Percentiles rank a stretch among this genome's conserved stretches.
These are phyloP conservation scores for Nicotiana rustica DNA, from an alignment of 305 asterid genomes.

Conservation along the genomic window DNA sequence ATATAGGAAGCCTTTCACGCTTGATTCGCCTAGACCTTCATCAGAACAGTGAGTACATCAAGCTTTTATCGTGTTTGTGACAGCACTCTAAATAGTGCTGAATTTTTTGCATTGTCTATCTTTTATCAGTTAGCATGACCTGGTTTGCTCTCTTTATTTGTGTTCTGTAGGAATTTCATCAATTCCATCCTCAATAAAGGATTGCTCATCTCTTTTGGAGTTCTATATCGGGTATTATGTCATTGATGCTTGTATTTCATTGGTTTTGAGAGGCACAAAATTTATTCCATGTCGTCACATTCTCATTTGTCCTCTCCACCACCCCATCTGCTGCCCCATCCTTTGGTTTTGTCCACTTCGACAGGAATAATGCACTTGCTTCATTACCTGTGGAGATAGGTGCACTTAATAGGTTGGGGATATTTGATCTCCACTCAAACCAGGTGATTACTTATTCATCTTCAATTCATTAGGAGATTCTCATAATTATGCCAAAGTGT, in stretches of 20 bases:
- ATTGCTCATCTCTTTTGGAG: slow-evolving; percentile 85
- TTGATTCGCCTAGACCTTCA: slow-evolving; percentile 89
- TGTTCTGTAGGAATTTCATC: slow-evolving; percentile 77
- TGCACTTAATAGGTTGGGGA: slow-evolving; percentile 74
- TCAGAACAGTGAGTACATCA: slow-evolving; percentile 81
- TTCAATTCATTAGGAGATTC: slow-evolving; percentile 28
- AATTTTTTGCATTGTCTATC: neutral
- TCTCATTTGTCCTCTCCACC: slow-evolving; percentile 12
- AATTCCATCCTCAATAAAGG: slow-evolving; percentile 84
- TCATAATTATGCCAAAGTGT: slow-evolving; percentile 14
- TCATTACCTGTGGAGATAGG: slow-evolving; percentile 86
- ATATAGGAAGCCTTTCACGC: slow-evolving; percentile 81
- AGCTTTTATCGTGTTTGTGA: slow-evolving; percentile 31
- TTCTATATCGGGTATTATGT: slow-evolving; percentile 80
- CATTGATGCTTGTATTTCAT: slow-evolving; percentile 1
- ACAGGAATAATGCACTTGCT: slow-evolving; percentile 76
- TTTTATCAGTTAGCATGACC: slow-evolving; percentile 30
- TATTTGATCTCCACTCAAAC: slow-evolving; percentile 96
- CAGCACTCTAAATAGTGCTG: neutral
- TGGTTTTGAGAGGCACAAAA: neutral
- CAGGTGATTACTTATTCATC: slow-evolving; percentile 58
- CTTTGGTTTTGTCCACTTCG: slow-evolving; percentile 39
- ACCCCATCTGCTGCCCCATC: slow-evolving; percentile 14
- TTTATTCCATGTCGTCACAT: slow-evolving; percentile 28
- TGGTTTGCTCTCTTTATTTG: slow-evolving; percentile 39